phyloP scores from a whole-genome alignment of 768 basidiomycete species.

The Tricholoma hemisulphureum region DNA sequence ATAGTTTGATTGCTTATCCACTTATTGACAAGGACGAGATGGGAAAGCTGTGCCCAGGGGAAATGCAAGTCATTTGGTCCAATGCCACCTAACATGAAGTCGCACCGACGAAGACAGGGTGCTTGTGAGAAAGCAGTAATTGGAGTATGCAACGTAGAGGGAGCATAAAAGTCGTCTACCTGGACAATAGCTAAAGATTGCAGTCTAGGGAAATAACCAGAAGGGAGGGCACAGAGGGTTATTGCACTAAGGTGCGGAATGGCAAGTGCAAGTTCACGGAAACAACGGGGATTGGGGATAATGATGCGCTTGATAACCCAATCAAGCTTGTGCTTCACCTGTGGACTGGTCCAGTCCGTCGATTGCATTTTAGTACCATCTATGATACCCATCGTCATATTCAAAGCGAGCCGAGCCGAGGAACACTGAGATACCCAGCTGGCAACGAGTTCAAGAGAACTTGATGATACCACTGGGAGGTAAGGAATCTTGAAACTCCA shows the following conservation, averaged over 20 bases:
- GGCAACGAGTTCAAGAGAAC: neutral
- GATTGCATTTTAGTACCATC: neutral
- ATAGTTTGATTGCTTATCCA: neutral
- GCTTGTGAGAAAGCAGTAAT: neutral
- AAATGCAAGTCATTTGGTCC: neutral
- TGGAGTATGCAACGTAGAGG: neutral
- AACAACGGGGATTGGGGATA: neutral
- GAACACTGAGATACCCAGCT: slow-evolving; percentile 1
- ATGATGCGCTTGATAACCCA: neutral
- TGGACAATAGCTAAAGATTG: neutral
- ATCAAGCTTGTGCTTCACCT: neutral
- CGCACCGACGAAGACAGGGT: neutral
- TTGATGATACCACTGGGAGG: neutral
- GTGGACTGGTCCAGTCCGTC: neutral
- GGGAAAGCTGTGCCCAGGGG: neutral
- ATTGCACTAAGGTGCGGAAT: neutral
- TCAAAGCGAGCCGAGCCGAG: neutral
- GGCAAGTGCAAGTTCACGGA: slow-evolving; percentile 2
- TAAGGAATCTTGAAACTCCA: neutral
- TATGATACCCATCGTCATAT: neutral
- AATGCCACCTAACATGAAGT: neutral
- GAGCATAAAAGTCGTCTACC: neutral
- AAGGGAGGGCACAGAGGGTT: neutral
- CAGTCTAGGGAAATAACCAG: neutral
- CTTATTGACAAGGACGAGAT: neutral